A percentile compares a stretch with the other conserved stretches of the same genome.
Evolutionary conservation across 306 rosid species (phyloP).

Genomic region (Prunus kanzakura): DNA sequence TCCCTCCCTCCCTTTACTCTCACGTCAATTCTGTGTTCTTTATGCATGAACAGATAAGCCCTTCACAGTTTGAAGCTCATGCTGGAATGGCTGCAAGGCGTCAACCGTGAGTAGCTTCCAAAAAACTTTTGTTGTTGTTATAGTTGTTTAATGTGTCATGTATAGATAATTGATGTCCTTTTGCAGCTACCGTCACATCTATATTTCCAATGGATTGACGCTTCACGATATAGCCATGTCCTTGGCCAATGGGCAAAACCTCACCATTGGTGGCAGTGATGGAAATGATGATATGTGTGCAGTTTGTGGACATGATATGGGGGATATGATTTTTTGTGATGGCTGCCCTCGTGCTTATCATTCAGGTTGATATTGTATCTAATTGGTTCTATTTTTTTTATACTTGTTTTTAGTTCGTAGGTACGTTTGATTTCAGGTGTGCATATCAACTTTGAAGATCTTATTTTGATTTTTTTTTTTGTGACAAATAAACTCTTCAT

Average conservation of each 20-base stretch:
- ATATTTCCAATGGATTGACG: constrained; percentile 86
- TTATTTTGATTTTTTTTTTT: background rate
- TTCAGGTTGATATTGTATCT: constrained; percentile 51
- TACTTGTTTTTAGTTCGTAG: background rate
- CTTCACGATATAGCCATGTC: constrained; percentile 97
- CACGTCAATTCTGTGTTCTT: constrained; percentile 8
- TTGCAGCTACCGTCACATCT: constrained; percentile 96
- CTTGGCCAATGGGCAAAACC: constrained; percentile 88
- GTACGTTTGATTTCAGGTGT: background rate
- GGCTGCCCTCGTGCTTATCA: constrained; percentile 96
- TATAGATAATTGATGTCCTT: constrained; percentile 9
- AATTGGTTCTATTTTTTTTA: background rate
- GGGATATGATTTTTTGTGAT: constrained; percentile 77
- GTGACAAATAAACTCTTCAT: background rate
- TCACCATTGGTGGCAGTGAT: constrained; percentile 88
- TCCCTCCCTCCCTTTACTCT: constrained; percentile 15
- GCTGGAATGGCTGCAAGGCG: constrained; percentile 99
- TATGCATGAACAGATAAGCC: constrained; percentile 71
- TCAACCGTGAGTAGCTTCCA: constrained; percentile 85
- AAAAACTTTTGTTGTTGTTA: constrained; percentile 12
- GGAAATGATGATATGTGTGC: constrained; percentile 99
- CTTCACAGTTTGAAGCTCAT: constrained; percentile 99
- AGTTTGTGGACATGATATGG: constrained; percentile 76
- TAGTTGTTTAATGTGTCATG: constrained; percentile 26
- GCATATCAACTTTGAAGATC: background rate